Evolutionary conservation across 2,329 filamentous ascomycete species (phyloP), one percentile per base, ranked within the genome.

Genomic region (Periconia digitata): DNA sequence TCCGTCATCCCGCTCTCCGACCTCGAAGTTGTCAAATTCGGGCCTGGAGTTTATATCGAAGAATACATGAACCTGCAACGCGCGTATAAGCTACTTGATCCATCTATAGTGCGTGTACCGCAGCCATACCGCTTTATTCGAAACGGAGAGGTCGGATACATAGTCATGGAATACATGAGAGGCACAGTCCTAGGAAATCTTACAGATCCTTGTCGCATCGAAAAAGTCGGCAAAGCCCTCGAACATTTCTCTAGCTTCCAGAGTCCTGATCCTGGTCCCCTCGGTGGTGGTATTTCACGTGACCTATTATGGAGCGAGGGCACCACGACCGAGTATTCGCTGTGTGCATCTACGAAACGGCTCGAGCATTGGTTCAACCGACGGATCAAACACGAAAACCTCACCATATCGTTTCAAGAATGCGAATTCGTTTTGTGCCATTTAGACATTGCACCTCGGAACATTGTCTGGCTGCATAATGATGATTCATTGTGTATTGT

Each of bases 31-130:
- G 47, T 50, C 10, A 43, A 50, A 23, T 50, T 27, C 43, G 43
- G 47, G 20, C 34, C 20, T 17, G 21, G 29, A 22, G 39, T 46
- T 12, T 46, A 20, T 15, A 34, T 32, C 34, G n/a, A 43, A 34
- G 47, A 50, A n/a, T 46, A 39, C 22, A 43, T 20, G 22, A 50
- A 50, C 47, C 38, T 38, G 22, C 37, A 46, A 16, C 15, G 24
- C 29, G 43, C 47, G 12, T 39, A 50, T 15, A 27, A 38, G 43
- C 13, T 24, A 32, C 46, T 49, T 24, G 20, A 49, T 22, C 12
- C 41, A 44, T 13, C 12, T 15, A 49, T 44, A 44, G 42, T 49
- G 7, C 22, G 20, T 29, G 42, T 49, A 16, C 41, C 46, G 16
- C 22, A 16, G 36, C 23, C 37, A 24, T 49, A 49, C 36, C 41